Evolutionary conservation across 2,329 filamentous ascomycete genomes (phyloP), one percentile per base, ranked within the genome.

Genomic region (Cladosporium sp.): DNA sequence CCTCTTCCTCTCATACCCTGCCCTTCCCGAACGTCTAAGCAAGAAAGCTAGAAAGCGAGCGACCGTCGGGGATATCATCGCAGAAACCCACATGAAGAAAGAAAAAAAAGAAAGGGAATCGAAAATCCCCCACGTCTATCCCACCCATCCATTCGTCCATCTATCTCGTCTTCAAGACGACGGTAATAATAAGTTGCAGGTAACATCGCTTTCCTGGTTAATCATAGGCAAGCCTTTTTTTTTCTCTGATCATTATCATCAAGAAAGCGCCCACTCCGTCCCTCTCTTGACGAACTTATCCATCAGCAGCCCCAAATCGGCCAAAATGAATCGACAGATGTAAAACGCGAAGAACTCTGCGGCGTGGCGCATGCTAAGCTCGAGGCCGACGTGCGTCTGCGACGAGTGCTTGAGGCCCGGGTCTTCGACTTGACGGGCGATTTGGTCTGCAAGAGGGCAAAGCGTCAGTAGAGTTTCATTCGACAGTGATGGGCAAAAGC

Each of bases 261-360:
- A 86, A 57, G 81, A 76, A 62, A 88, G 74, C 55, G 97, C 92
- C 93, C 93, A 99, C 80, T 99, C 93, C 67, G 88, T 96, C 22
- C 93, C 92, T 65, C 92, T 85, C 80, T 99, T 99, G 73, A 99
- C 88, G 70, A 94, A 97, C 73, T 97, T 99, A 74, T 99, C 94
- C 66, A 99, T 80, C 78, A 99, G 80, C 71, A 94, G 74, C 39
- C 86, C 83, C 61, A 99, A 77, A 73, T 99, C 94, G 3, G 86
- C 82, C 61, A 99, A 79, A n/a, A 92, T 92, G 72, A 99, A 99
- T 17, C 94, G 88, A 74, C 93, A 97, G 28, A 99, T 83, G 73
- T 94, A 97, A 74, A 99, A 97, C 15, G 88, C 92, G 73, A 99
- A 99, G 75, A 99, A 99, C 75, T 99, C 94, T 36, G 93, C 90